These are phyloP conservation scores for Rhizophagus clarus DNA, from an alignment of 192 early-diverging fungal genomes.

Conservation along the genomic window DNA sequence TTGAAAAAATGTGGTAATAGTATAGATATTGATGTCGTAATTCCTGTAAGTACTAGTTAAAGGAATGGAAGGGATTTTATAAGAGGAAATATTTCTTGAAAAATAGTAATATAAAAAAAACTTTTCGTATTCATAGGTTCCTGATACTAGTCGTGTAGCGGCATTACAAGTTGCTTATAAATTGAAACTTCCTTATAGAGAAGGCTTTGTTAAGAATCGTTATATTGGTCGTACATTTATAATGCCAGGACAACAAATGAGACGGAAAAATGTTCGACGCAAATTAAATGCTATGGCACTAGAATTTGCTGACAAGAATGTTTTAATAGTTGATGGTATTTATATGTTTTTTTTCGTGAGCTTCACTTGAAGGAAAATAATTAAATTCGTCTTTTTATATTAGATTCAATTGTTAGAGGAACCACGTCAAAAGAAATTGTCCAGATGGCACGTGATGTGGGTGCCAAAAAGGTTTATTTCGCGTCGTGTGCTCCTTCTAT, in stretches of 20 bases:
- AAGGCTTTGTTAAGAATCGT: slow-evolving; percentile 99
- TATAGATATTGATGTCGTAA: slow-evolving; percentile 96
- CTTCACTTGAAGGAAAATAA: slow-evolving; percentile 15
- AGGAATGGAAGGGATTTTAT: not conserved
- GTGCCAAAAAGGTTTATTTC: slow-evolving; percentile 98
- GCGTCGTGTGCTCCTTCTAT: slow-evolving; percentile 97
- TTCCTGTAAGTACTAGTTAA: slow-evolving; percentile 72
- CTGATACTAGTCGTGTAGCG: slow-evolving; percentile 94
- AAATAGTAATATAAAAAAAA: not conserved
- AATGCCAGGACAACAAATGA: slow-evolving; percentile 95
- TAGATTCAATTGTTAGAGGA: slow-evolving; percentile 98
- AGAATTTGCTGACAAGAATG: slow-evolving; percentile 96
- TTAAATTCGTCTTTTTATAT: not conserved
- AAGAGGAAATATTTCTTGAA: not conserved
- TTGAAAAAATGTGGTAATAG: slow-evolving; percentile 69
- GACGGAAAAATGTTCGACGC: slow-evolving; percentile 89
- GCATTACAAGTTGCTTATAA: slow-evolving; percentile 92
- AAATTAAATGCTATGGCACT: slow-evolving; percentile 99
- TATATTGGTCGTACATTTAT: slow-evolving; percentile 99
- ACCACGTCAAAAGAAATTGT: slow-evolving; percentile 99
- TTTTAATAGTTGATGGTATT: slow-evolving; percentile 93
- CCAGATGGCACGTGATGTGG: slow-evolving; percentile 98
- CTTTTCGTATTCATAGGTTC: slow-evolving; percentile 54
- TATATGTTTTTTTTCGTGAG: not conserved
- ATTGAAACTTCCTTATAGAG: slow-evolving; percentile 90